Evolutionary conservation across 2,329 filamentous ascomycete species (phyloP), one percentile per base, ranked within the genome.

Genomic region (Achaetomium macrosporum): DNA sequence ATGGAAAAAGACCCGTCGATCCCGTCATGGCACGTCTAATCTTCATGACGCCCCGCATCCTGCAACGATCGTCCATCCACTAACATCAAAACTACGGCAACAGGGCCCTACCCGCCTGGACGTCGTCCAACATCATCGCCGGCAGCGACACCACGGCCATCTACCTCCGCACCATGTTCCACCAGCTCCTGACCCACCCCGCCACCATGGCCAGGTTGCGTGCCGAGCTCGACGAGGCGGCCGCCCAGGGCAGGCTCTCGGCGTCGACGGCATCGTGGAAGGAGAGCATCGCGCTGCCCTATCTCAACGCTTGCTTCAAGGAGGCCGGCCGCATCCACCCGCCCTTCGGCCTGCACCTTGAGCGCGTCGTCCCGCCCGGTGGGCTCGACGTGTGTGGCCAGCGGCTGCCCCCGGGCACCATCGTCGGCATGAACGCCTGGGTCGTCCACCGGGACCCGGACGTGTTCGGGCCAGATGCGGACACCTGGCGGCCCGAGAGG

Each of bases 321-420:
- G 84, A 87, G 62, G 75, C 78, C 0, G 79, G 84, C 65, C 77
- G 84, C 9, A 58, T 85, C 30, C 82, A 85, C 62, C 82, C 84
- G 0, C 78, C 81, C 0, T 73, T 79, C 0, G 82, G 80, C 0
- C 66, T 84, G 1, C 75, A 77, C 1, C 69, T 86, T 7, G 82
- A 85, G 61, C 76, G 84, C 40, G 68, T 84, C 10, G 78, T 82
- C 0, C 83, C 83, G 0, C 65, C 70, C 0, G 69, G 74, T 29
- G 80, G 79, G 4, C 72, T 75, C 43, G 70, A 73, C 12, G 73
- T 83, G 20, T 70, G 73, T 10, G 78, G 76, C 1, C 60, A 72
- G 13, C 73, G 70, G 47, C 69, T 85, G 10, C 75, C 76, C 0
- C 79, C 74, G 2, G 80, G 81, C 9, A 83, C 81, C 0, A 76